A percentile compares a stretch with the other conserved stretches of the same genome.
These are phyloP conservation scores for Isatis tinctoria DNA, from an alignment of 345 rosid genomes.

Conservation along the genomic window DNA sequence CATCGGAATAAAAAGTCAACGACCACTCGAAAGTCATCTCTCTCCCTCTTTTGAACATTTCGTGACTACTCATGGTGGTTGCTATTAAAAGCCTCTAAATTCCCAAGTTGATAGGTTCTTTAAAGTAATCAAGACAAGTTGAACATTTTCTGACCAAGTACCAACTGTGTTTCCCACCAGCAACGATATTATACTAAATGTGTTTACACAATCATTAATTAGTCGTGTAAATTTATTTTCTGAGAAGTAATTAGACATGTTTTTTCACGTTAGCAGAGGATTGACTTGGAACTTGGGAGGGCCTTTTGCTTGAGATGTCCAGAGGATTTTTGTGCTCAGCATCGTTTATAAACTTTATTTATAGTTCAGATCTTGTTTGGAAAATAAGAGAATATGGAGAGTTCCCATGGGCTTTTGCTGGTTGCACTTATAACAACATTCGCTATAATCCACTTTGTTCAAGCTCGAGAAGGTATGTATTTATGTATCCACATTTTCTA, in stretches of 20 bases:
- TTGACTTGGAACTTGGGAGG: background rate
- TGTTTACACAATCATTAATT: background rate
- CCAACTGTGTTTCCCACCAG: background rate
- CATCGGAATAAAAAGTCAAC: background rate
- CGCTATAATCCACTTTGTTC: background rate
- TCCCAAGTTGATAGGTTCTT: background rate
- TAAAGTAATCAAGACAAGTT: conserved; percentile 3
- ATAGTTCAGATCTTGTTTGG: background rate
- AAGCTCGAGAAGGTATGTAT: conserved; percentile 30
- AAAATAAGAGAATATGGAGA: conserved; percentile 8
- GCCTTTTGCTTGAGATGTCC: background rate
- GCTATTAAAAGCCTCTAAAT: background rate
- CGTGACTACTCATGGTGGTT: background rate
- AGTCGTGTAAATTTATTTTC: background rate
- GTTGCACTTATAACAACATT: conserved; percentile 3
- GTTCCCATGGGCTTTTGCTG: background rate
- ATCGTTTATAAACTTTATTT: background rate
- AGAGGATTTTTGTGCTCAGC: background rate
- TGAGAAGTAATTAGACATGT: background rate
- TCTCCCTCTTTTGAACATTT: background rate
- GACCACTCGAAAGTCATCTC: conserved; percentile 2
- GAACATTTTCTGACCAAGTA: background rate
- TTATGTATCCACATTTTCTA: conserved; percentile 15
- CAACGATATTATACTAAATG: background rate
- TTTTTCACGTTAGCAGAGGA: background rate